Percentiles rank a stretch among this genome's conserved stretches.
Evolutionary conservation across 768 basidiomycete genomes (phyloP).

Genomic region (Pulveroboletus sp.): DNA sequence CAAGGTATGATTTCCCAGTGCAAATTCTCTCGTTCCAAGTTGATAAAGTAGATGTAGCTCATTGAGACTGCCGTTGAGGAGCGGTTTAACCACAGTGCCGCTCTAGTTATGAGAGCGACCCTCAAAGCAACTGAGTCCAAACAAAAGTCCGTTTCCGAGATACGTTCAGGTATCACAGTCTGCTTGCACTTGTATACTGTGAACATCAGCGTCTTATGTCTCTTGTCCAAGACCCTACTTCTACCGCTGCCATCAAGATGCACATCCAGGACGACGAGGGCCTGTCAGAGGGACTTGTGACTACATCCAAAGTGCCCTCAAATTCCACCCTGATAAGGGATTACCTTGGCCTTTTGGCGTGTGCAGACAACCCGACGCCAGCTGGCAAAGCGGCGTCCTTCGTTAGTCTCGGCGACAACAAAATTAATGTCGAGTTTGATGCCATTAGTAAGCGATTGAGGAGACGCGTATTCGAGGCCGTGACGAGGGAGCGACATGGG

Average conservation of each 20-base stretch:
- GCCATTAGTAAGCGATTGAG: slow-evolving; percentile 63
- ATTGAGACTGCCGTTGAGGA: slow-evolving; percentile 72
- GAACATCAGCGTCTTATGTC: not conserved
- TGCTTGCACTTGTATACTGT: not conserved
- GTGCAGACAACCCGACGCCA: slow-evolving; percentile 77
- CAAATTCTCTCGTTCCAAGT: not conserved
- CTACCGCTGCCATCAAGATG: slow-evolving; percentile 58
- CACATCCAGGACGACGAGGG: slow-evolving; percentile 59
- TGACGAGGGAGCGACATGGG: slow-evolving; percentile 80
- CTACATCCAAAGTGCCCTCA: slow-evolving; percentile 49
- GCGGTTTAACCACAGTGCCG: slow-evolving; percentile 74
- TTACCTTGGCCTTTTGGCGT: slow-evolving; percentile 75
- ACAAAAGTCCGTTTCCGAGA: slow-evolving; percentile 57
- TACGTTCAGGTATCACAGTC: slow-evolving; percentile 51
- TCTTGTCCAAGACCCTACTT: slow-evolving; percentile 51
- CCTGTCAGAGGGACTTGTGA: slow-evolving; percentile 59
- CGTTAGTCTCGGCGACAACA: slow-evolving; percentile 63
- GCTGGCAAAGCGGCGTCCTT: slow-evolving; percentile 67
- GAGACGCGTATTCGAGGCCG: slow-evolving; percentile 66
- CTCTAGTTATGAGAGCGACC: slow-evolving; percentile 62
- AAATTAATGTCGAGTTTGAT: slow-evolving; percentile 78
- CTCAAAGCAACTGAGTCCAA: slow-evolving; percentile 65
- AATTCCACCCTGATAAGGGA: slow-evolving; percentile 60
- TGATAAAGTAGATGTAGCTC: slow-evolving; percentile 45
- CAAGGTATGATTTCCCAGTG: slow-evolving; percentile 44